Conservation (phyloP, 2,329 filamentous ascomycete species). For the Coleophoma crateriformis region DNA sequence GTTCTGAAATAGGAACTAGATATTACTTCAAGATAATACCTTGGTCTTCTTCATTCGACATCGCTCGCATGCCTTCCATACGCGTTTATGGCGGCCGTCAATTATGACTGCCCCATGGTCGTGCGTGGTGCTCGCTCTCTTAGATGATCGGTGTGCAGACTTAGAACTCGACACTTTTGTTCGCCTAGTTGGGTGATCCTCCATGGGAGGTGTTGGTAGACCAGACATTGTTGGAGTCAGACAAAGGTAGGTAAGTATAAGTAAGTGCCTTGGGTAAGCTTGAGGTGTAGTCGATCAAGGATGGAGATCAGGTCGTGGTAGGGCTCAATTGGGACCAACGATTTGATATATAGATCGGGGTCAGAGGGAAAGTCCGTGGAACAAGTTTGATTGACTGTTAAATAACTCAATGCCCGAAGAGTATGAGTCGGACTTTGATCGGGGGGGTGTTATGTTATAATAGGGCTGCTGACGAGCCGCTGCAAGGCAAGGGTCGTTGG, state of each 20-base stretch:
- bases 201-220: constrained; percentile 7
- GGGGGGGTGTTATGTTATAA: neutral
- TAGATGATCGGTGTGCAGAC: constrained; percentile 1
- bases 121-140: constrained; percentile 25
- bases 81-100: constrained; percentile 56
- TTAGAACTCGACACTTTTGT: constrained; percentile 2
- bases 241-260: neutral
- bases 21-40: constrained; percentile 31
- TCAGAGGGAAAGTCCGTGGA: constrained; percentile 1
- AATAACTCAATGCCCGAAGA: neutral
- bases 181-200: constrained; percentile 2
- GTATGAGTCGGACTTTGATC: neutral
- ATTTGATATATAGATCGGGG: neutral
- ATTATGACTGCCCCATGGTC: constrained; percentile 34
- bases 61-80: constrained; percentile 62
- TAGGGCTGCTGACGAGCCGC: neutral
- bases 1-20: neutral
- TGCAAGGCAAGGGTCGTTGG: neutral
- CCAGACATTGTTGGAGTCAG: constrained; percentile 1
- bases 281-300: neutral
- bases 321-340: neutral
- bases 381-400: neutral
- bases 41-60: constrained; percentile 68
- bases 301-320: neutral
- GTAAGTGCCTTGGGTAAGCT: neutral